Conservation (phyloP, 441 rosid species). For the Pelargonium myrrhifolium region DNA sequence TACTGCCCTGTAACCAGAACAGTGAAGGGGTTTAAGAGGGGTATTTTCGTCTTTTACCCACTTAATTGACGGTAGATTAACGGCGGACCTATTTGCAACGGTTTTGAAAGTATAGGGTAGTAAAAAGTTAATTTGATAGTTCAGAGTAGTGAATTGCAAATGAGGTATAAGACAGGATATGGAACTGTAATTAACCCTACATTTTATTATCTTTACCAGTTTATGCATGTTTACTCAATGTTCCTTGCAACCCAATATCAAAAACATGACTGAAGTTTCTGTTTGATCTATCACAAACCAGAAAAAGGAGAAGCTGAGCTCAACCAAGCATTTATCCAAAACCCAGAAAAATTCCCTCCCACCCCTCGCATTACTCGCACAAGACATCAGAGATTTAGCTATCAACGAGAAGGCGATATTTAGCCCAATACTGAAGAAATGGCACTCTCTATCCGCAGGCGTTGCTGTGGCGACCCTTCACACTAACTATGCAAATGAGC, state of each 20-base stretch:
- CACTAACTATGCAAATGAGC: conserved; percentile 48
- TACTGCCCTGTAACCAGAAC: too few relatives aligned
- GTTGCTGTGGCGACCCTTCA: conserved; percentile 72
- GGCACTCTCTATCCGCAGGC: conserved; percentile 71
- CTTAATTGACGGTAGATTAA: too few relatives aligned
- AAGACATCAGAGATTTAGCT: conserved; percentile 48
- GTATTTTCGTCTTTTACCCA: too few relatives aligned
- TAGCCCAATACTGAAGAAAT: conserved; percentile 57
- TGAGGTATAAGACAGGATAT: too few relatives aligned
- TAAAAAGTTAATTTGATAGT: too few relatives aligned
- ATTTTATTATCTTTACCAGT: too few relatives aligned
- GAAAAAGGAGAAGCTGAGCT: conserved; percentile 48
- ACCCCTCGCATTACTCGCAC: conserved; percentile 49
- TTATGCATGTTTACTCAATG: too few relatives aligned
- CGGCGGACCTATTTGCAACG: too few relatives aligned
- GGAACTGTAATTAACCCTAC: too few relatives aligned
- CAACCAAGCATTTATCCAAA: conserved; percentile 30
- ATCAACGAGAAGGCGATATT: conserved; percentile 54
- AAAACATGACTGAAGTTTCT: conserved; percentile 12
- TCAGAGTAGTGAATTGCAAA: too few relatives aligned
- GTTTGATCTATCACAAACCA: conserved; percentile 25
- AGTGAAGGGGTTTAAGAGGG: too few relatives aligned
- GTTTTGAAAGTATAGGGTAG: too few relatives aligned
- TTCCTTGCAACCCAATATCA: background rate
- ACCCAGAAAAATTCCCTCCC: conserved; percentile 45